Evolutionary conservation across 768 basidiomycete genomes (phyloP), one percentile per base, ranked within the genome.

Genomic region (Leccinum variicolor): DNA sequence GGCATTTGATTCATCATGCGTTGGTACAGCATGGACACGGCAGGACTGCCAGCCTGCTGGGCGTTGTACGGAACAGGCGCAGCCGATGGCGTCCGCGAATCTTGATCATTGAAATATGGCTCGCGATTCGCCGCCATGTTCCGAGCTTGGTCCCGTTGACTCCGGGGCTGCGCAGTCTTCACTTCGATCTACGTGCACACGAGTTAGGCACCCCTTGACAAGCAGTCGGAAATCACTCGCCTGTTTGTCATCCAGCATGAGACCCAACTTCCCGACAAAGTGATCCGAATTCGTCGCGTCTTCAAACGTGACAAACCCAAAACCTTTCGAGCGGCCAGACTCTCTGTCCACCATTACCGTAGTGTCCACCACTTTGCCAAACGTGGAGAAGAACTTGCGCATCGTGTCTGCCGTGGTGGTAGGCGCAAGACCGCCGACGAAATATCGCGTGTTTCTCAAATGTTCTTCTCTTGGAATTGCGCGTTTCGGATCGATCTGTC

Each of bases 321-420:
- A 93, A 1, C 91, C 91, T 70, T 92, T 90, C 31, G 85, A 87
- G 25, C 88, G 77, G 5, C 80, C 81, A 11, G 86, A 83, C 55
- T 91, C 88, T 52, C 87, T 79, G 69, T 93, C 91, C 57, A 90
- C 79, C 91, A 93, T 93, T 52, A 93, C 88, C 3, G 89, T 92
- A 3, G 90, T 83, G 65, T 93, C 91, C 51, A 90, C 83, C 53
- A 93, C 87, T 56, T 82, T 83, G n/a, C 91, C 91, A 64, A 84
- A 92, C 33, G 84, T 75, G 10, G 78, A 69, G 65, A 92, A 90
- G 74, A 86, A 91, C 15, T 78, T 76, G 33, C 82, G 80, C 81
- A 93, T 84, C 2, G 82, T 79, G 23, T 90, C 89, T 6, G 85
- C 82, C 0, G 85, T 89, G 36, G 90, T 88, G 6, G 73, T 69